Conservation (phyloP, 2,329 filamentous ascomycete genomes). For the Fusarium sarcochroum region DNA sequence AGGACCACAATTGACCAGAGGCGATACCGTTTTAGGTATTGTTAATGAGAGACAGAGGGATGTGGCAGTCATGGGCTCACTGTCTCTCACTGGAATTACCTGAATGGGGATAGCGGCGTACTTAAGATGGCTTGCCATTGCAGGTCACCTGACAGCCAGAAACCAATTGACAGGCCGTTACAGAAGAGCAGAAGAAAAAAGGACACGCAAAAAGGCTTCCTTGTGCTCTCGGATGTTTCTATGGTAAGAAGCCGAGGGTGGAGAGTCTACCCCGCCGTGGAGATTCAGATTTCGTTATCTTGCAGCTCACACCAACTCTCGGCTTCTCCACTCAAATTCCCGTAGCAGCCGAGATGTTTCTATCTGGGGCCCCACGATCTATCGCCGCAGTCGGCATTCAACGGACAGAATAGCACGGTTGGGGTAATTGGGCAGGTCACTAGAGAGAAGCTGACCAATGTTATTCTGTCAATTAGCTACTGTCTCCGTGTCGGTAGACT, state of each 20-base stretch:
- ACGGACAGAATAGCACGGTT: background rate
- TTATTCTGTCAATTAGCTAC: background rate
- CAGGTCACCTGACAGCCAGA: background rate
- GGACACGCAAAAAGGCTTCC: background rate
- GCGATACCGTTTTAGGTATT: slow-evolving; percentile 5
- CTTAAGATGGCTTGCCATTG: background rate
- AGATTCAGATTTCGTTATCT: too few relatives aligned
- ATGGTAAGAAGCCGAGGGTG: background rate
- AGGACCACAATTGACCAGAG: background rate
- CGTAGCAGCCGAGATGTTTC: background rate
- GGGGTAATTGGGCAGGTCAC: background rate
- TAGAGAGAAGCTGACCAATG: too few relatives aligned
- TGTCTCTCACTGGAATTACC: too few relatives aligned
- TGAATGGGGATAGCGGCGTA: too few relatives aligned
- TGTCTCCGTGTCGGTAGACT: background rate
- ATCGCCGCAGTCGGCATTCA: background rate
- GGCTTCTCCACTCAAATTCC: background rate
- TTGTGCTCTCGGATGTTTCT: background rate
- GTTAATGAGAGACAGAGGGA: slow-evolving; percentile 13
- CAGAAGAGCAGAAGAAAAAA: background rate
- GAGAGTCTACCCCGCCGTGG: slow-evolving; percentile 1
- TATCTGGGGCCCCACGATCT: background rate
- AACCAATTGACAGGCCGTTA: background rate
- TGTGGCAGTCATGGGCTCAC: too few relatives aligned
- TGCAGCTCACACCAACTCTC: background rate